Base-by-base conservation (phyloP, 306 rosid genomes). In the Neltuma alba region DNA sequence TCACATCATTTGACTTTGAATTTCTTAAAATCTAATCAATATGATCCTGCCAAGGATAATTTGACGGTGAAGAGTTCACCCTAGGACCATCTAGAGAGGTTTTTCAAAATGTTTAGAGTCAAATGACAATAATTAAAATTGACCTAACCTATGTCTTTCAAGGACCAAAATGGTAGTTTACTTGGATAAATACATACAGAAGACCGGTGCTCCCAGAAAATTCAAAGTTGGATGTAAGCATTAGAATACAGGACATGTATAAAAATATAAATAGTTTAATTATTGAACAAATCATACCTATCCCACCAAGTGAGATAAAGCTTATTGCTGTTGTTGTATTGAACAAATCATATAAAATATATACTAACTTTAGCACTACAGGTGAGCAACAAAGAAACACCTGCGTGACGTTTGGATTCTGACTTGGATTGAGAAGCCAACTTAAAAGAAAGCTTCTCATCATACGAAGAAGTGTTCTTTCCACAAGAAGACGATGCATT, bases 401-500 rank as follows among this genome's bases (percentile, higher is more conserved):
- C 98, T 69, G 86, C 60, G 76, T 75, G 89, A 72, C 75, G 84
- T 75, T 74, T 86, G 54, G 75, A 69, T 50, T 69, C 89, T 18
- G 89, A 66, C 87, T 76, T 87, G 79, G 85, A 80, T 71, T 86
- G 92, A 82, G 92, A 50, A 38, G 89, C 87, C 82, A 91, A 67
- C 87, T 90, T 91, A 82, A 89, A 88, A 78, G 91, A 75, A 44
- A 85, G 88, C 30, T 75, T 86, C 55, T 93, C 92, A 37, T 91
- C 92, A 18, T 48, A 82, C 5, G 80, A 69, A 57, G 91, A 58
- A 64, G 82, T 70, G 6, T 85, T 89, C 79, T 91, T 96, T 42
- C 89, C 92, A 40, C 86, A 87, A 61, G 98, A 91, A 73, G 89
- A 85, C 42, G 97, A 87, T 64, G 92, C 81, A 78, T 62, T 87